phyloP scores from a whole-genome alignment of 345 rosid genomes.

The Firmiana major region DNA sequence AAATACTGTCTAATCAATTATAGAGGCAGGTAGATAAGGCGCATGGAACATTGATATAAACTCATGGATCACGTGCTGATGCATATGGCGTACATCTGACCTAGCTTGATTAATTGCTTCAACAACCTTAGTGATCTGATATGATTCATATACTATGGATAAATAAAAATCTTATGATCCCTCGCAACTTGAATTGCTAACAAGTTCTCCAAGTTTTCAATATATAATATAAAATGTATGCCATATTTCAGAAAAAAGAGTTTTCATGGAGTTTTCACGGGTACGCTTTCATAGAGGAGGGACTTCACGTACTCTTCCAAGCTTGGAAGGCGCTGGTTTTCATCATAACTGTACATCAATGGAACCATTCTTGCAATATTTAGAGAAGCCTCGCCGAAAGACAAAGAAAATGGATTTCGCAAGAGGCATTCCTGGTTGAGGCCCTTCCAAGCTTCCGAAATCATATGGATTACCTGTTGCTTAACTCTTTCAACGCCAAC shows the following conservation, averaged over 20 bases:
- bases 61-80: too few relatives aligned
- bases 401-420: conserved; percentile 27
- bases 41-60: too few relatives aligned
- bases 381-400: conserved; percentile 34
- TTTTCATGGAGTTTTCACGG: background rate
- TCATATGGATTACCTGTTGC: conserved; percentile 31
- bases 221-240: too few relatives aligned
- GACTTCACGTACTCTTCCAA: conserved; percentile 33
- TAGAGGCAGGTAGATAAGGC: too few relatives aligned
- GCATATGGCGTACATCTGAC: too few relatives aligned
- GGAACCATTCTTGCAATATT: conserved; percentile 56
- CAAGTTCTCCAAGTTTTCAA: too few relatives aligned
- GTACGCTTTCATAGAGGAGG: conserved; percentile 12
- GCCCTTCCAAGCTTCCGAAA: conserved; percentile 51
- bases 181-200: too few relatives aligned
- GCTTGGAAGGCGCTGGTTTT: conserved; percentile 34
- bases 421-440: conserved; percentile 45
- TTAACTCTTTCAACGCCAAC: conserved; percentile 29
- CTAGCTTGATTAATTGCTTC: too few relatives aligned
- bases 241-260: background rate
- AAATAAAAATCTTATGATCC: too few relatives aligned
- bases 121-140: too few relatives aligned
- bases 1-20: too few relatives aligned
- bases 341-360: conserved; percentile 46
- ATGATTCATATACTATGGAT: too few relatives aligned